phyloP scores from a whole-genome alignment of 495 filamentous ascomycete species.

The Schizothecium vesticola region DNA sequence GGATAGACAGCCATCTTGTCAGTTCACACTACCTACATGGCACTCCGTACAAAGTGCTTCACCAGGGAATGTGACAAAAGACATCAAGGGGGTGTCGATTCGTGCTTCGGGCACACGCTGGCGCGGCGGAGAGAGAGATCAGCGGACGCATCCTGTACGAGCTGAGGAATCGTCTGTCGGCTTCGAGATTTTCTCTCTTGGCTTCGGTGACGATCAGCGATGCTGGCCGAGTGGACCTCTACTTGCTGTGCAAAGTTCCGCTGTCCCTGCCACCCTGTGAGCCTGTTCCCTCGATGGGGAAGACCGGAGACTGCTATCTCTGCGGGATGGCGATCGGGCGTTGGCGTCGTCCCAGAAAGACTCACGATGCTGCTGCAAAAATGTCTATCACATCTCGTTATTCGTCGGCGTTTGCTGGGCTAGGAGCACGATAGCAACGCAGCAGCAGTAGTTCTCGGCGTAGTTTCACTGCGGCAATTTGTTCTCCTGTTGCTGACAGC shows the following conservation, averaged over 20 bases:
- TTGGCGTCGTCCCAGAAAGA: neutral
- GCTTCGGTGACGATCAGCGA: conserved; percentile 4
- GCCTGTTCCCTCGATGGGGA: conserved; percentile 6
- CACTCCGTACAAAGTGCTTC: neutral
- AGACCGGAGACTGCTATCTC: neutral
- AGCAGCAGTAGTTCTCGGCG: neutral
- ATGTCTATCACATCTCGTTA: neutral
- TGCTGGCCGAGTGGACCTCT: neutral
- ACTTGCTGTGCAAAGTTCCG: neutral
- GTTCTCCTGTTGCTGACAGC: neutral
- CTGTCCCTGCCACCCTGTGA: neutral
- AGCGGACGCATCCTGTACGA: neutral
- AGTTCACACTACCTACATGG: neutral
- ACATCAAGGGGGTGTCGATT: neutral
- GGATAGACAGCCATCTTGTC: neutral
- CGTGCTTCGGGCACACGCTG: neutral
- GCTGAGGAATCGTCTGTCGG: neutral
- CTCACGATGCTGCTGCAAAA: neutral
- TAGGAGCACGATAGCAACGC: neutral
- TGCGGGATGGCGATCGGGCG: conserved; percentile 8
- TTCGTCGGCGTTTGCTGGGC: neutral
- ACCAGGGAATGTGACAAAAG: neutral
- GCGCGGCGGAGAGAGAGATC: neutral
- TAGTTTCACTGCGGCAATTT: conserved; percentile 8
- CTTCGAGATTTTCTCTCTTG: neutral